Base-by-base conservation (phyloP, 768 basidiomycete genomes). In the Boletus eberwhitei region DNA sequence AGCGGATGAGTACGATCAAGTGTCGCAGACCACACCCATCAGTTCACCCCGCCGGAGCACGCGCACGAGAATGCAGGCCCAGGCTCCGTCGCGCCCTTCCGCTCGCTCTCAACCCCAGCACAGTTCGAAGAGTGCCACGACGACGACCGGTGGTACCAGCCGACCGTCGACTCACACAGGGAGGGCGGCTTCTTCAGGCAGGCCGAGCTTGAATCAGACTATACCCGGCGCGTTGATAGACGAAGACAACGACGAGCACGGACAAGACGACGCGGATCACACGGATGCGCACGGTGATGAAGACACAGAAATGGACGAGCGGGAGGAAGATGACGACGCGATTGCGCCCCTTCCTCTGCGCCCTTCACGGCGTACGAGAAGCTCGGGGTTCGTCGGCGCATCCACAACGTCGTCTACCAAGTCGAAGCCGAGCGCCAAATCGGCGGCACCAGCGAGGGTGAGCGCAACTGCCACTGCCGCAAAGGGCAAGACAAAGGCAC, bases 211-310 rank as follows among this genome's bases (percentile, higher is more conserved):
- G 38, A 63, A 44, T 51, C 72, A 69, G 52, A 74, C 69, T 42
- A 72, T 81, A 47, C 79, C 79, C 3, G 79, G 79, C 34, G 68
- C 71, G 7, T 59, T 80, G 45, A 68, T 75, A 60, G 73, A 75
- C 31, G 76, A 78, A 4, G 74, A 69, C 42, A 68, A 68, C 4
- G 70, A 59, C 53, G 64, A 55, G 39, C 53, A 52, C 22, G 64
- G 42, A 26, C 50, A 50, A 26, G 54, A 58, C 5, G 55, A 64
- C 60, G 66, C n/a, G 32, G 65, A 67, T 31, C 66, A 73, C 29
- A 56, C 54, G 38, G 63, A 61, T 9, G 9, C 52, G 32, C 44
- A 70, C 37, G 66, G 22, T 36, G 63, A 64, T 21, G 57, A 50
- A 35, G 57, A 64, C 35, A 54, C 55, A 2, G 57, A 63, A 44